Evolutionary conservation across 257 asterid genomes (phyloP), one percentile per base, ranked within the genome.

Genomic region (Fraxinus pennsylvanica): DNA sequence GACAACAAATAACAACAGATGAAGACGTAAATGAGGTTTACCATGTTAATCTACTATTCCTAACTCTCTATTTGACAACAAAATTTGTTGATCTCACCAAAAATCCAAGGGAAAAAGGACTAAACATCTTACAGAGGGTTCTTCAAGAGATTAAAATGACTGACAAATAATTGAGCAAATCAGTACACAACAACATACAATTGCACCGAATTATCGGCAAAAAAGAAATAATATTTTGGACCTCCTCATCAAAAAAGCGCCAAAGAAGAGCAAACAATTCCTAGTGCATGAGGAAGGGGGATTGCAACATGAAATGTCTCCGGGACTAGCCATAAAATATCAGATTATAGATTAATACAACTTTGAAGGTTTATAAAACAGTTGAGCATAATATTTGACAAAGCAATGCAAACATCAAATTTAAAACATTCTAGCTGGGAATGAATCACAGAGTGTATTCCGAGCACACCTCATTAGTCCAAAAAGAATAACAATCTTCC

Each of bases 401-500:
- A 22, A 63, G 35, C 35, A 25, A 59, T 21, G 21, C 67, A 63
- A 25, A 63, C 35, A 25, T 63, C 36, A 63, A 25, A 9, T 63
- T 25, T 13, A 25, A 59, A 22, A 63, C 19, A 2, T 63, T 63
- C 12, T 10, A 63, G 35, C 32, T 3, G 69, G 35, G 29, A 59
- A 59, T 59, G 29, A 59, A 59, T 21, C 12, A 1, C 12, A n/a
- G 1, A n/a, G 25, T 0, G 27, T 54, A 5, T 27, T 17, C 65
- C 65, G n/a, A 3, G 29, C 29, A 59, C 67, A 59, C 14, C 67
- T 59, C 67, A 25, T 9, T 63, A 10, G 19, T 22, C 15, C 35
- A 25, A 9, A 13, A 78, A 39, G 80, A 45, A 77, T 6, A 14
- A 50, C 25, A 47, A 77, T 67, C 15, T 21, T 77, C 70, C 14